phyloP scores from a whole-genome alignment of 2,329 filamentous ascomycete genomes.

The Aspergillus brasiliensis region DNA sequence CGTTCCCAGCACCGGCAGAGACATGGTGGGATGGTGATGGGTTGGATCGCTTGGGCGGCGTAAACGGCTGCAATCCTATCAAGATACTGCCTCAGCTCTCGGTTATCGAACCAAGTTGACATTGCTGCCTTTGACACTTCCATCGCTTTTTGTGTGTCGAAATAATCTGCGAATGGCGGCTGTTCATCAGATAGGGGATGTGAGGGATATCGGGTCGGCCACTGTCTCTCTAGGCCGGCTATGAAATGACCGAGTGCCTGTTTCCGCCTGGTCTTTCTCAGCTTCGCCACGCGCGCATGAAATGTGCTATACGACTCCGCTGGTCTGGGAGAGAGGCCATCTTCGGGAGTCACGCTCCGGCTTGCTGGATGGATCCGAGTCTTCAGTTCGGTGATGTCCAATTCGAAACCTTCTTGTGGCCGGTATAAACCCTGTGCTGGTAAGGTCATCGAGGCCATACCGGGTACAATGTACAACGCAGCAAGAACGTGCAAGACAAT shows the following conservation, averaged over 20 bases:
- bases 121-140: constrained; percentile 12
- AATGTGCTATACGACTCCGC: constrained; percentile 11
- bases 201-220: constrained; percentile 20
- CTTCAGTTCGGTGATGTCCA: neutral
- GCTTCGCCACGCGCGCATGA: constrained; percentile 9
- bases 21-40: constrained; percentile 6
- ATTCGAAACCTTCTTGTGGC: constrained; percentile 8
- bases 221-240: constrained; percentile 14
- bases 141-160: constrained; percentile 19
- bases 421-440: constrained; percentile 13
- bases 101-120: constrained; percentile 31
- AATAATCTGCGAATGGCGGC: constrained; percentile 20
- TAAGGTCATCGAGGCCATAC: constrained; percentile 10
- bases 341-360: constrained; percentile 14
- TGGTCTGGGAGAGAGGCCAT: neutral
- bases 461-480: constrained; percentile 17
- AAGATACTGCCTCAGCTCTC: constrained; percentile 27
- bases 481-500: constrained; percentile 24
- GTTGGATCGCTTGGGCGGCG: constrained; percentile 6
- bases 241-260: constrained; percentile 9
- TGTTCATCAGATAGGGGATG: constrained; percentile 16
- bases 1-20: neutral
- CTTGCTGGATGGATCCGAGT: constrained; percentile 1
- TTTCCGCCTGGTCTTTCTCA: constrained; percentile 9
- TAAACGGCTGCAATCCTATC: constrained; percentile 12